Evolutionary conservation across 352 stramenopile species (phyloP), one percentile per base, ranked within the genome.

Genomic region (Phytopythium vexans): DNA sequence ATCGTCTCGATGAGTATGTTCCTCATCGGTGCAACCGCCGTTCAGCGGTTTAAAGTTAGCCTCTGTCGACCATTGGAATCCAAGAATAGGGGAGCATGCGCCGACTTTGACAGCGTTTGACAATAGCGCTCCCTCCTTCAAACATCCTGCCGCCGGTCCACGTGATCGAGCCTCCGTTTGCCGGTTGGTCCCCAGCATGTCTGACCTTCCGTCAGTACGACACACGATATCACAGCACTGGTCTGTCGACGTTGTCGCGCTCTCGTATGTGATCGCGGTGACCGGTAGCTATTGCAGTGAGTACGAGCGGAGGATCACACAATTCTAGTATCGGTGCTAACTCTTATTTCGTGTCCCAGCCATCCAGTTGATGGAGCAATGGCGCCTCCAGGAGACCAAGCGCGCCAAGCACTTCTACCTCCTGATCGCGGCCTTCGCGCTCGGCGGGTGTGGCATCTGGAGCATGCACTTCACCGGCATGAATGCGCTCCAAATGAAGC

Each of bases 391-490:
- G 34, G 64, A 70, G 36, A 64, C 50, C 7, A 53, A 43, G 4
- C 64, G 49, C 6, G 50, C 64, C 9, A 84, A 84, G 53, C 32
- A 68, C 27, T 14, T 76, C 2, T 57, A 87, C 32, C 58, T 89
- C n/a, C 3, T 70, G 1, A 15, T 82, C 0, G 72, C 78, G 3
- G 60, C 74, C 0, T 15, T 83, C 27, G 58, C 68, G 1, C 55
- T 89, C n/a, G 76, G 78, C 27, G 79, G 76, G 3, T 82, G 74
- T 40, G 76, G 74, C 15, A 88, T 89, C 47, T 89, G 76, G 79
- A 67, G 57, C 62, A 88, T 82, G 74, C 79, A 89, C n/a, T 88
- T 89, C 52, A 82, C 77, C 4, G 79, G 79, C 27, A 89, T 89
- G 76, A 72, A 74, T 21, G 76, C 78, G 10, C 59, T 77, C 7